Base-by-base conservation (phyloP, 768 basidiomycete genomes). In the Clitopilus passeckerianus region DNA sequence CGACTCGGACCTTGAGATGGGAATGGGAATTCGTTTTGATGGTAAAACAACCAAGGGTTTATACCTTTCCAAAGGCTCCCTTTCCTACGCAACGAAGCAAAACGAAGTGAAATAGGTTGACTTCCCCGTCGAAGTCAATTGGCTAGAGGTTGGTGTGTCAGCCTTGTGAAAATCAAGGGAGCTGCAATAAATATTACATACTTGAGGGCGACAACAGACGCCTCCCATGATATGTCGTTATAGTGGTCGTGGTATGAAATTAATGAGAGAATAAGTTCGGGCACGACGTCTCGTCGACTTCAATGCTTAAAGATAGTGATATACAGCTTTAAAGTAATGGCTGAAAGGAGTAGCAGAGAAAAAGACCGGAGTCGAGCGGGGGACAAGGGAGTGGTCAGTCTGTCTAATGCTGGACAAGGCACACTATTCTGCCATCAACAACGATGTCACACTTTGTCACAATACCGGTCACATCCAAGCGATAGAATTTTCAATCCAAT, bases 51-150 rank as follows among this genome's bases (percentile, higher is more conserved):
- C 54, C 33, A n/a, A 15, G 16, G 27, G 14, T 9, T 69, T 74
- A 57, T 34, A 95, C 96, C 86, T 99, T 98, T 70, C 96, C 96
- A 73, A 99, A 98, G 1, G 96, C 96, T 55, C 96, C 96, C 73
- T 98, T 98, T 20, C 96, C 96, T n/a, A 99, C 95, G 64, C 93
- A 95, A 66, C 96, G 81, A 18, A 98, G 74, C 41, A 99, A 87
- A 62, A 92, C 83, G 70, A 99, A 99, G 70, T 99, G 97, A 73
- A 97, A 99, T 59, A 99, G 87, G 70, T 93, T 96, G 70, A 94
- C 89, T 62, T 96, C 93, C 64, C 91, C 93, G 65, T 95, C 93
- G 70, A 95, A 96, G 79, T 96, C 94, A 74, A 95, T 89, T 63
- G 92, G 92, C 92, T 96, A 70, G 22, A 44, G 41, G 92, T 92